A percentile compares a stretch with the other conserved stretches of the same genome.
Evolutionary conservation across 768 basidiomycete species (phyloP).

Genomic region (Mycena kentingensis): DNA sequence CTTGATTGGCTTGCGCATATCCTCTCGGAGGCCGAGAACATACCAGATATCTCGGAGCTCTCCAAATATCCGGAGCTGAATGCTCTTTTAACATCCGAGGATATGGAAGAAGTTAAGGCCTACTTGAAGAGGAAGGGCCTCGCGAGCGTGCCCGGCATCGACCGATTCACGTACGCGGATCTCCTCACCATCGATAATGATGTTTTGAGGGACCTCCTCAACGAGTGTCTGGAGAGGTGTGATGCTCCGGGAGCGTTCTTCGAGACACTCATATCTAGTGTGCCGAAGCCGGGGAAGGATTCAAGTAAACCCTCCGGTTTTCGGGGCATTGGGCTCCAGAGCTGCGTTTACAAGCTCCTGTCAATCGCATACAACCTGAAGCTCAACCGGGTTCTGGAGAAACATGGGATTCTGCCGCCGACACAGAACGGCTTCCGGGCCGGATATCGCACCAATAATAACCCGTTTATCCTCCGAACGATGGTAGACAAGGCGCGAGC

Average conservation of each 20-base stretch:
- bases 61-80: neutral
- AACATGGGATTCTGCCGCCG: conserved; percentile 18
- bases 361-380: conserved; percentile 20
- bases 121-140: neutral
- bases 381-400: conserved; percentile 18
- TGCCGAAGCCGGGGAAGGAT: conserved; percentile 19
- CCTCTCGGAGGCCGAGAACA: neutral
- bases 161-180: neutral
- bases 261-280: neutral
- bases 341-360: no score
- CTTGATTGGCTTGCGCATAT: neutral
- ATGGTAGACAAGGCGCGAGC: conserved; percentile 22
- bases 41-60: neutral
- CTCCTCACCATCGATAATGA: neutral
- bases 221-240: neutral
- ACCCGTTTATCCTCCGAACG: conserved; percentile 22
- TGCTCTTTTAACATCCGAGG: neutral
- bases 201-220: neutral
- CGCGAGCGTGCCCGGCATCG: neutral
- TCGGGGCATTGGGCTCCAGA: conserved; percentile 20
- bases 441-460: conserved; percentile 25
- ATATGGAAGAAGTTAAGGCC: neutral
- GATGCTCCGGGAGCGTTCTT: neutral
- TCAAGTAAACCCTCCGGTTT: conserved; percentile 11
- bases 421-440: conserved; percentile 35